Evolutionary conservation across 2,329 filamentous ascomycete species (phyloP).

Genomic region (Trichoderma arundinaceum): DNA sequence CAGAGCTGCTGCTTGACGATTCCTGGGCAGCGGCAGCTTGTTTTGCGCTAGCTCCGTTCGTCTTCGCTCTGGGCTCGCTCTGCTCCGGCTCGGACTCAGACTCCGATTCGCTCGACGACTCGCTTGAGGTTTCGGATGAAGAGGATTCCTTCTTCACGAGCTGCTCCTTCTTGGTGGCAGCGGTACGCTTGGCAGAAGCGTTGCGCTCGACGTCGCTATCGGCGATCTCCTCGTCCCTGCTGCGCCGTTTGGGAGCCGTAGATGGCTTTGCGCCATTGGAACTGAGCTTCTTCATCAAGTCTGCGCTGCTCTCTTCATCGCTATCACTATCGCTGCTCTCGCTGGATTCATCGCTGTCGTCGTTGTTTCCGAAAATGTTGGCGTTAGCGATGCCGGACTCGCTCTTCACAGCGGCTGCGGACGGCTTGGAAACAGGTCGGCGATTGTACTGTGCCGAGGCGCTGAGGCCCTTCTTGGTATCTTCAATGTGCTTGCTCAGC

Average conservation of each 20-base stretch:
- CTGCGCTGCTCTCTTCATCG: constrained; percentile 39
- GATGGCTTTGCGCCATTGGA: constrained; percentile 32
- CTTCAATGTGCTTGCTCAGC: constrained; percentile 47
- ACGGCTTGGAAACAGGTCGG: constrained; percentile 37
- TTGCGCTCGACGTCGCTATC: constrained; percentile 51
- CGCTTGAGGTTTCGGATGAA: constrained; percentile 31
- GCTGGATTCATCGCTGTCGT: constrained; percentile 43
- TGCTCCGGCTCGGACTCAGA: constrained; percentile 23
- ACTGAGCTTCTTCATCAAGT: constrained; percentile 45
- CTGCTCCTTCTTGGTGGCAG: constrained; percentile 30
- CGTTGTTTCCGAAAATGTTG: constrained; percentile 42
- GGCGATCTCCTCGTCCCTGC: constrained; percentile 49
- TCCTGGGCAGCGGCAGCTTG: constrained; percentile 31
- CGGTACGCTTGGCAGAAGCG: constrained; percentile 37
- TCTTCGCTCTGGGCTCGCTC: constrained; percentile 37
- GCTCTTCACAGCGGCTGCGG: constrained; percentile 42
- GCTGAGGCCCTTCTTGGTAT: constrained; percentile 46
- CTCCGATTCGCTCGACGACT: constrained; percentile 33
- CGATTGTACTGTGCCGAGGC: constrained; percentile 45
- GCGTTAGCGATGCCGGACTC: constrained; percentile 36
- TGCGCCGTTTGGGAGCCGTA: constrained; percentile 39
- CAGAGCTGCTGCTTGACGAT: constrained; percentile 31
- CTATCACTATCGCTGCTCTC: constrained; percentile 45
- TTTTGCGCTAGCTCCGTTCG: constrained; percentile 38
- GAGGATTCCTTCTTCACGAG: constrained; percentile 25